Base-by-base conservation (phyloP, 2,329 filamentous ascomycete genomes). In the Hypocrella siamensis region DNA sequence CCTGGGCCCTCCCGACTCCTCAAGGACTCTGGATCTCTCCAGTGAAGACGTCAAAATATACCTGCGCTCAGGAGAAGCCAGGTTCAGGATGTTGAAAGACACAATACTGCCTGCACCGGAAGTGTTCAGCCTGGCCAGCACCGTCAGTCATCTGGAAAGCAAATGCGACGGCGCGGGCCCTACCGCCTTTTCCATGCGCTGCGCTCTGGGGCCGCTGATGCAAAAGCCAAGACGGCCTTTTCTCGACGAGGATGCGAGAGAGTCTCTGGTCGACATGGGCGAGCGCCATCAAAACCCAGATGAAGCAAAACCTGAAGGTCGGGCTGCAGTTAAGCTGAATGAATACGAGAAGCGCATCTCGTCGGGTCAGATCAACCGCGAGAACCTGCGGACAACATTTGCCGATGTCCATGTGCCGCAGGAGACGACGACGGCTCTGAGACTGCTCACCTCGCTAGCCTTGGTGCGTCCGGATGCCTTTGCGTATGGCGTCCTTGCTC, bases 381-480 rank as follows among this genome's bases (percentile, higher is more conserved):
- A 76, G 29, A 80, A 80, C 44, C 83, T 98, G 41, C 75, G 75
- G 38, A 92, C 82, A 0, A 92, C 83, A 0, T 98, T 96, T 48
- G 65, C 71, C 17, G 81, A 93, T 49, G 79, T 98, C 15, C 83
- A 93, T 44, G 84, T 79, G 2, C 75, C 85, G 0, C 56, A 66
- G 1, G 83, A 86, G 37, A 93, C 84, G 3, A 79, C 92, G 19
- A 82, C 90, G 16, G 80, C 86, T 1, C 65, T 98, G 33, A 85
- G 88, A 50, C 83, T 84, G 5, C 67, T 96, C 31, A 98, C 90
- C 0, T 83, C 82, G 1, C 63, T 98, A 14, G 90, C 86, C 1
- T 65, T 98, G 5, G 65, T 83, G 31, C 75, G 88, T 0, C 90
- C 90, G 0, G 86, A 96, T 39, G 88, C 86, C n/a, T 98, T 96